A percentile compares a stretch with the other conserved stretches of the same genome.
These are phyloP conservation scores for Trichophyton verrucosum DNA, from an alignment of 2,329 filamentous ascomycete genomes.

Conservation along the genomic window DNA sequence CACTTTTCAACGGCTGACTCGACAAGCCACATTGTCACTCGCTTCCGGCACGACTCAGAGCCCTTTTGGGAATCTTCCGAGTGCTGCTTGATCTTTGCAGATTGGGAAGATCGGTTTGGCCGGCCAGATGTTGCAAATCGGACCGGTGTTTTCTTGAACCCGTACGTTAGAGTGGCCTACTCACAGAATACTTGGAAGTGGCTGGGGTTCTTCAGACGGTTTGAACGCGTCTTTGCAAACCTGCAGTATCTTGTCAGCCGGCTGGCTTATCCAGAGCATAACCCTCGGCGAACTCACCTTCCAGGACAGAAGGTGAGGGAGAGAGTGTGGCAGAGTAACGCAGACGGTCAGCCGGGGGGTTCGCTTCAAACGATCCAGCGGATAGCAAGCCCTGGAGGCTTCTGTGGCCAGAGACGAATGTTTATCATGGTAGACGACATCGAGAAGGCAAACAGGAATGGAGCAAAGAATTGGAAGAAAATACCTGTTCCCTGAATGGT, in stretches of 20 bases:
- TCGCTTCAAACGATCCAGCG: constrained; percentile 8
- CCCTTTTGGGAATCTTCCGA: constrained; percentile 9
- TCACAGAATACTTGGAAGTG: constrained; percentile 7
- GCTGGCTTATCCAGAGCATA: constrained; percentile 10
- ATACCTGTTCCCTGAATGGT: constrained; percentile 5
- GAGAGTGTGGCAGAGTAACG: constrained; percentile 3
- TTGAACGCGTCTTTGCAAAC: constrained; percentile 9
- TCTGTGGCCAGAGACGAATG: constrained; percentile 11
- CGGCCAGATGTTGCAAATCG: background rate
- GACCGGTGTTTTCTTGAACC: constrained; percentile 9
- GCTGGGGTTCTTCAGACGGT: constrained; percentile 8
- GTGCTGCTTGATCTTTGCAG: constrained; percentile 11
- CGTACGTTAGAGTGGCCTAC: constrained; percentile 8
- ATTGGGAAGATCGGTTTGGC: constrained; percentile 8
- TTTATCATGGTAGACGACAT: constrained; percentile 10
- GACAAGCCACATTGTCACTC: background rate
- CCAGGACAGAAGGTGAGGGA: constrained; percentile 5
- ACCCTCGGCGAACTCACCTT: constrained; percentile 7
- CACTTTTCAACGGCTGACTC: background rate
- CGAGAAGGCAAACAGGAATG: constrained; percentile 4
- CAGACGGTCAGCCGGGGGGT: constrained; percentile 1
- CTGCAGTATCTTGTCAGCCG: constrained; percentile 11
- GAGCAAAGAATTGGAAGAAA: constrained; percentile 10
- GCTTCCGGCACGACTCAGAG: constrained; percentile 6
- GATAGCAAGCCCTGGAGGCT: constrained; percentile 5